Conservation (phyloP, 805 yeast species). For the Wickerhamomyces chaumierensis region DNA sequence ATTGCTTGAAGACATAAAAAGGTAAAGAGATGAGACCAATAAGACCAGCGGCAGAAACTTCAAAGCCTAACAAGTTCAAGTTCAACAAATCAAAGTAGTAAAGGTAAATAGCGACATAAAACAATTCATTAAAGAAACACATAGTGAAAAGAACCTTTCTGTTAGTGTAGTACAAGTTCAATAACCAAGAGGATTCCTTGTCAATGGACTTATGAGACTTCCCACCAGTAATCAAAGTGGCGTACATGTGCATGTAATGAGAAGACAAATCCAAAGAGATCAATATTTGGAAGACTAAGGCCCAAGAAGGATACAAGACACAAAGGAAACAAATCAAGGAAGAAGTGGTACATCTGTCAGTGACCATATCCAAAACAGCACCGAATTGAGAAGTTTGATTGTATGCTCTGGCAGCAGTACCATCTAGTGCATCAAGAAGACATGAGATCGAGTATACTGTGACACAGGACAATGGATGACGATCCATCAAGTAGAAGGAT, state of each 20-base stretch:
- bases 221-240: conserved; percentile 72
- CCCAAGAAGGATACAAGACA: conserved; percentile 63
- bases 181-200: conserved; percentile 55
- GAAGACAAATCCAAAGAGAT: conserved; percentile 82
- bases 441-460: conserved; percentile 79
- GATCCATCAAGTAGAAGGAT: conserved; percentile 72
- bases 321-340: conserved; percentile 83
- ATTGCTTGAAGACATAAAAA: conserved; percentile 82
- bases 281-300: conserved; percentile 57
- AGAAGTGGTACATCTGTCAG: conserved; percentile 94
- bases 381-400: conserved; percentile 90
- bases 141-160: conserved; percentile 73
- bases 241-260: conserved; percentile 98
- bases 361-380: conserved; percentile 97
- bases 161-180: conserved; percentile 81
- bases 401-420: conserved; percentile 82
- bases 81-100: conserved; percentile 38
- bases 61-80: conserved; percentile 21
- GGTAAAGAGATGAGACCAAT: conserved; percentile 61
- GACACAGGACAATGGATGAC: conserved; percentile 73
- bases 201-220: conserved; percentile 76
- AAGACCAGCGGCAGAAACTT: conserved; percentile 48
- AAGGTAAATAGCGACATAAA: conserved; percentile 82
- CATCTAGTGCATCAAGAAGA: conserved; percentile 90
- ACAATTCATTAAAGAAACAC: conserved; percentile 88